phyloP scores from a whole-genome alignment of 2,329 filamentous ascomycete genomes.

The Zymoseptoria brevis region DNA sequence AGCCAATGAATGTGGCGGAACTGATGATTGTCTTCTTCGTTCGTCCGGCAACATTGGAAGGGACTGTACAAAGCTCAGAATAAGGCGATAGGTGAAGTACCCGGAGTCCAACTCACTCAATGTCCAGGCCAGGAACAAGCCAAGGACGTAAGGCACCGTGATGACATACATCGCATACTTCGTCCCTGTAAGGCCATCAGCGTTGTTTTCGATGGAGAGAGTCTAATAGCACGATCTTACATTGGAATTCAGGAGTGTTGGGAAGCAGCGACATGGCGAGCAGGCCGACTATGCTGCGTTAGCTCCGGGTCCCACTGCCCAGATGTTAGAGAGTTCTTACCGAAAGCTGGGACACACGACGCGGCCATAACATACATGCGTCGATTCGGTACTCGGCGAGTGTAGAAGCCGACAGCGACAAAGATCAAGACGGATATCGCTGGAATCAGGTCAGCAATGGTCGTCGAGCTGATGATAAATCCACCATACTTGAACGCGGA shows the following conservation, averaged over 20 bases:
- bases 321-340: not conserved
- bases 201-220: too few relatives aligned
- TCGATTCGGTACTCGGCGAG: conserved; percentile 22
- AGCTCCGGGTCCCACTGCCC: not conserved
- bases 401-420: conserved; percentile 13
- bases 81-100: too few relatives aligned
- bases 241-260: conserved; percentile 26
- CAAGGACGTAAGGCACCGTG: conserved; percentile 27
- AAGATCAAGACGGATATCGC: too few relatives aligned
- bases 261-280: conserved; percentile 31
- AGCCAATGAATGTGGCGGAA: conserved; percentile 40
- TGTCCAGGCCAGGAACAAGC: conserved; percentile 29
- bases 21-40: conserved; percentile 42
- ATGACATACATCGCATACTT: conserved; percentile 26
- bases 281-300: conserved; percentile 19
- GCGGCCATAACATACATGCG: conserved; percentile 31
- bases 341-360: conserved; percentile 27
- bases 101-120: conserved; percentile 10
- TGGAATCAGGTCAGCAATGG: too few relatives aligned
- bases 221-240: conserved; percentile 3
- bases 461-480: too few relatives aligned
- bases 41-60: conserved; percentile 40
- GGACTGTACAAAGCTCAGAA: conserved; percentile 19
- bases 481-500: conserved; percentile 10
- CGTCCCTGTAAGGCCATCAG: not conserved